These are phyloP conservation scores for Xylaria flabelliformis DNA, from an alignment of 495 filamentous ascomycete genomes.

Conservation along the genomic window DNA sequence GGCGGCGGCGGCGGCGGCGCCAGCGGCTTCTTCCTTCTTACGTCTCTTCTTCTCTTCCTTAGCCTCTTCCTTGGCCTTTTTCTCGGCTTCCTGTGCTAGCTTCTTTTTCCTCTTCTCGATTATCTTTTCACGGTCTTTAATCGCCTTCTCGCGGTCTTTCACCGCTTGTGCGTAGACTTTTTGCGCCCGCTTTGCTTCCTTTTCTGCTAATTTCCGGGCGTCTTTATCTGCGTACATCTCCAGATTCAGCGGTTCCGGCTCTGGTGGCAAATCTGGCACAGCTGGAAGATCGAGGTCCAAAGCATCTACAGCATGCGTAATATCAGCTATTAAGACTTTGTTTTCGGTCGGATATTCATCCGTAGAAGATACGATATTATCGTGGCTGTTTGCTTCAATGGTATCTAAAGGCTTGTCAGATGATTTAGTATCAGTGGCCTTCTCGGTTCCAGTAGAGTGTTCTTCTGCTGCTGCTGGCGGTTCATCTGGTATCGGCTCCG, in stretches of 20 bases:
- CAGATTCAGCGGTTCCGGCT: conserved; percentile 55
- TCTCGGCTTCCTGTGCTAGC: conserved; percentile 52
- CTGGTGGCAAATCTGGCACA: conserved; percentile 50
- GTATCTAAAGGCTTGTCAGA: neutral
- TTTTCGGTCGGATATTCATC: conserved; percentile 18
- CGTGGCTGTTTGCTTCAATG: neutral
- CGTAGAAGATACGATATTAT: neutral
- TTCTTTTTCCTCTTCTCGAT: conserved; percentile 62
- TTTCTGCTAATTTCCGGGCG: conserved; percentile 68
- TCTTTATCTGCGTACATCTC: conserved; percentile 63
- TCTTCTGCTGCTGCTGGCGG: neutral
- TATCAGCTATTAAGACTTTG: conserved; percentile 24
- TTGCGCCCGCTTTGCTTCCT: conserved; percentile 60
- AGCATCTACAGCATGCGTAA: conserved; percentile 29
- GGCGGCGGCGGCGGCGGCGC: conserved; percentile 19
- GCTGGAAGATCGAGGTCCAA: conserved; percentile 46
- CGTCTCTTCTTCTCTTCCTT: conserved; percentile 45
- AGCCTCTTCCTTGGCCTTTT: conserved; percentile 41
- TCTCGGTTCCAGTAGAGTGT: neutral
- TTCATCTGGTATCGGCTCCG: conserved; percentile 38
- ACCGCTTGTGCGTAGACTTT: conserved; percentile 67
- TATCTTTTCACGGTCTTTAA: conserved; percentile 65
- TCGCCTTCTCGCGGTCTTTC: conserved; percentile 66
- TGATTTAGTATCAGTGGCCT: neutral
- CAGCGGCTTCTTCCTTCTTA: conserved; percentile 41